Evolutionary conservation across 352 stramenopile genomes (phyloP), one percentile per base, ranked within the genome.

Genomic region (Proteromonas lacertae): DNA sequence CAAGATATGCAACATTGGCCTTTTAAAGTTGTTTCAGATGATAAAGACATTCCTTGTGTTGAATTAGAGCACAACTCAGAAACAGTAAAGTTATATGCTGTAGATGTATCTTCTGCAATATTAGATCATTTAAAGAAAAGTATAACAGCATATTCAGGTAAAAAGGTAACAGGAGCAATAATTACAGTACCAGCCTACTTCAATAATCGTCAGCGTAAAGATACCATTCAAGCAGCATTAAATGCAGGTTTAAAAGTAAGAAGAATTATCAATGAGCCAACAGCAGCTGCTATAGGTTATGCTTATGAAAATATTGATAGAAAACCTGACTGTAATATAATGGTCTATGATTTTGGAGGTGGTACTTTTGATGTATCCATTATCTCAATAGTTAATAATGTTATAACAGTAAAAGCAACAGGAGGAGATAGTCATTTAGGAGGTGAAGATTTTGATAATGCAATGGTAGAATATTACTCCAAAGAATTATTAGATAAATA

Each of bases 21-120:
- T 1, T 77, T 73, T 50, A 57, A 46, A 33, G 63, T 82, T 33
- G 51, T 68, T 16, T 57, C 72, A 41, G 64, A 61, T 22, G 57
- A 64, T 29, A 55, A 62, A 25, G 58, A 69, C 47, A 67, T 74
- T 41, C 51, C 68, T 7, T 51, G 68, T 12, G 68, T 82, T 29
- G 54, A 70, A 40, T 68, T 83, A 1, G 52, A 71, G 32, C 79
- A 70, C 53, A 65, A 69, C 41, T 60, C 60, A 20, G 56, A 64
- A 41, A 57, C 45, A 29, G 75, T 76, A 53, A 54, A 57, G 35
- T 70, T 77, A 45, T 61, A 60, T 21, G 64, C 66, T 14, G 65
- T 78, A 51, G 63, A 79, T 43, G 65, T 79, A 43, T 71, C 57
- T 36, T 62, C 64, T 13, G 71, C 76, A 60, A 59, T 79, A 42